phyloP scores from a whole-genome alignment of 2,329 filamentous ascomycete genomes.

The Sporothrix euskadiensis region DNA sequence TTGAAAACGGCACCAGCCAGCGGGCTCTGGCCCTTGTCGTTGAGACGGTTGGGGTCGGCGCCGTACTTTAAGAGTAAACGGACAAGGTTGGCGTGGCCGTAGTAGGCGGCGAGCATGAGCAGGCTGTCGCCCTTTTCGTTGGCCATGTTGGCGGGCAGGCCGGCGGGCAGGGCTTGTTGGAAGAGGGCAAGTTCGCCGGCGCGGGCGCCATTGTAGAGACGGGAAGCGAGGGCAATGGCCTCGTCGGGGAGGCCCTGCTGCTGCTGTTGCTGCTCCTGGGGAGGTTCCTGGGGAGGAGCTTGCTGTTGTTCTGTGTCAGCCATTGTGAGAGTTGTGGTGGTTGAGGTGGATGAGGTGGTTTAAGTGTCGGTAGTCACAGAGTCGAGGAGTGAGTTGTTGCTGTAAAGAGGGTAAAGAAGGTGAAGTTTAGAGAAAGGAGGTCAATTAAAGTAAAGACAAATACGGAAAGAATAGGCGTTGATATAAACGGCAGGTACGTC shows the following conservation, averaged over 20 bases:
- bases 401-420: background rate
- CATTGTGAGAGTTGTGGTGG: background rate
- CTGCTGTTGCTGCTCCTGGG: background rate
- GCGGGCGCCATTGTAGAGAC: conserved; percentile 68
- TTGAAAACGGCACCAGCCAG: conserved; percentile 74
- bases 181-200: conserved; percentile 59
- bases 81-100: conserved; percentile 64
- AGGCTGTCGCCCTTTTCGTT: conserved; percentile 74
- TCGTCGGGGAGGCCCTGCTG: conserved; percentile 3
- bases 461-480: background rate
- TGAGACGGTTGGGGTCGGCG: conserved; percentile 67
- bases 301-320: conserved; percentile 5
- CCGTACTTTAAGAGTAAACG: conserved; percentile 61
- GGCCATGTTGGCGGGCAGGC: conserved; percentile 68
- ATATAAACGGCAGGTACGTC: background rate
- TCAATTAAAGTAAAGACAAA: background rate
- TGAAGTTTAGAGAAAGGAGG: background rate
- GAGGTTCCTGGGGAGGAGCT: background rate
- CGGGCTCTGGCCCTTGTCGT: conserved; percentile 67
- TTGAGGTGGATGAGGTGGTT: background rate
- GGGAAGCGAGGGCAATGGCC: conserved; percentile 60
- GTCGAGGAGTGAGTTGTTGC: background rate
- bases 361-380: background rate
- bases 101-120: conserved; percentile 71
- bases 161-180: conserved; percentile 63